A percentile compares a stretch with the other conserved stretches of the same genome.
These are phyloP conservation scores for Thymus quinquecostatus DNA, from an alignment of 257 asterid species.

Conservation along the genomic window DNA sequence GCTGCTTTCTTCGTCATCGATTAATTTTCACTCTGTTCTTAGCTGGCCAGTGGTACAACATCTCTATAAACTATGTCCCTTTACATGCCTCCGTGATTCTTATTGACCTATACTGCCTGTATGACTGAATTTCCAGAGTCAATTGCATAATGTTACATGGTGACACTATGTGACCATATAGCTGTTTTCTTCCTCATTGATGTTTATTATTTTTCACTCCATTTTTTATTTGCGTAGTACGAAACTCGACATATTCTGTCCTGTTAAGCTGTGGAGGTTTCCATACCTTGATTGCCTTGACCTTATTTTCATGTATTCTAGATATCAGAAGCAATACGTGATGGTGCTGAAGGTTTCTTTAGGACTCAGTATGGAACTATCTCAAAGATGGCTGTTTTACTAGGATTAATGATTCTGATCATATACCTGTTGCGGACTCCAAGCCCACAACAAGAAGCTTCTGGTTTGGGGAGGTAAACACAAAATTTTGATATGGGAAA, in stretches of 20 bases:
- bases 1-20: conserved; percentile 11
- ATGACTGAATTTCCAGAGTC: neutral
- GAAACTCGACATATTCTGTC: neutral
- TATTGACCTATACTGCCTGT: neutral
- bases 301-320: conserved; percentile 46
- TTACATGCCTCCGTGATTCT: conserved; percentile 20
- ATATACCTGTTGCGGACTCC: conserved; percentile 86
- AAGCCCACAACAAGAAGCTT: conserved; percentile 90
- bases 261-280: conserved; percentile 8
- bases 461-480: conserved; percentile 88
- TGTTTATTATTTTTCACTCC: conserved; percentile 20
- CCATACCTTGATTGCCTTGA: conserved; percentile 37
- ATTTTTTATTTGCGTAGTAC: conserved; percentile 11
- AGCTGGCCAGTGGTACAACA: neutral
- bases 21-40: conserved; percentile 20
- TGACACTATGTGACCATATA: conserved; percentile 11
- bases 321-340: conserved; percentile 99
- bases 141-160: conserved; percentile 24
- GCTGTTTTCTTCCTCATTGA: conserved; percentile 5
- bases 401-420: conserved; percentile 71
- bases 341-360: conserved; percentile 99
- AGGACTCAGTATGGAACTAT: conserved; percentile 96
- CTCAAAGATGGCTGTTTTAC: conserved; percentile 87
- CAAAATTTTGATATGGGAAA: conserved; percentile 21
- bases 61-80: neutral